Conservation (phyloP, 2,329 filamentous ascomycete species). For the Sporothrix luriei region DNA sequence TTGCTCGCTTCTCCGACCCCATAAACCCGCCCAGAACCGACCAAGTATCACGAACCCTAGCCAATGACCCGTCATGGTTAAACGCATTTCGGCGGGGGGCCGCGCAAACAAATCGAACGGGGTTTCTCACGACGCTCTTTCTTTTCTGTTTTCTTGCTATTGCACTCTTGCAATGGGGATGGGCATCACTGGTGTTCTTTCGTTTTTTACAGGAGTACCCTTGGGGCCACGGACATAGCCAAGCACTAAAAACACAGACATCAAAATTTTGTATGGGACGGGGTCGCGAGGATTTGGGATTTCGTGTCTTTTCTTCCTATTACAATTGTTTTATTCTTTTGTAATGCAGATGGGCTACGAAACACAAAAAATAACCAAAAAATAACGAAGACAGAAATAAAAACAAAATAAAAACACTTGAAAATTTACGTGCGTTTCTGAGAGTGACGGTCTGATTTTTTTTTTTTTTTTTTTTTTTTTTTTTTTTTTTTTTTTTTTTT, state of each 20-base stretch:
- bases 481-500: neutral
- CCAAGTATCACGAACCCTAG: neutral
- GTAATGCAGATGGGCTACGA: slow-evolving; percentile 15
- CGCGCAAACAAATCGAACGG: slow-evolving; percentile 9
- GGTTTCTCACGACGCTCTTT: neutral
- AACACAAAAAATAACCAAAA: slow-evolving; percentile 21
- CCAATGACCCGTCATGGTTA: neutral
- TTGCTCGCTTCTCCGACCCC: slow-evolving; percentile 16
- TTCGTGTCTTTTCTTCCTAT: slow-evolving; percentile 13
- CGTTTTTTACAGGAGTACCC: slow-evolving; percentile 4
- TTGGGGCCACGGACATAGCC: slow-evolving; percentile 17
- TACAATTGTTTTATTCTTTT: slow-evolving; percentile 14
- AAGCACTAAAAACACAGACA: slow-evolving; percentile 19
- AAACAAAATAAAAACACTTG: slow-evolving; percentile 29
- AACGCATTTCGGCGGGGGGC: neutral
- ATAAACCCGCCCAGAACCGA: slow-evolving; percentile 14
- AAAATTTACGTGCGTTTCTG: slow-evolving; percentile 6
- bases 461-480: neutral
- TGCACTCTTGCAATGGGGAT: slow-evolving; percentile 6
- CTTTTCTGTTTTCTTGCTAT: neutral
- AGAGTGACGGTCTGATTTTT: neutral
- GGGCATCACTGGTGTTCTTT: slow-evolving; percentile 22
- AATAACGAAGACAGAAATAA: slow-evolving; percentile 25
- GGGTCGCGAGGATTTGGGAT: slow-evolving; percentile 25
- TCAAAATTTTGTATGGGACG: slow-evolving; percentile 21